phyloP scores from a whole-genome alignment of 345 rosid genomes.

The Citrus sinensis region DNA sequence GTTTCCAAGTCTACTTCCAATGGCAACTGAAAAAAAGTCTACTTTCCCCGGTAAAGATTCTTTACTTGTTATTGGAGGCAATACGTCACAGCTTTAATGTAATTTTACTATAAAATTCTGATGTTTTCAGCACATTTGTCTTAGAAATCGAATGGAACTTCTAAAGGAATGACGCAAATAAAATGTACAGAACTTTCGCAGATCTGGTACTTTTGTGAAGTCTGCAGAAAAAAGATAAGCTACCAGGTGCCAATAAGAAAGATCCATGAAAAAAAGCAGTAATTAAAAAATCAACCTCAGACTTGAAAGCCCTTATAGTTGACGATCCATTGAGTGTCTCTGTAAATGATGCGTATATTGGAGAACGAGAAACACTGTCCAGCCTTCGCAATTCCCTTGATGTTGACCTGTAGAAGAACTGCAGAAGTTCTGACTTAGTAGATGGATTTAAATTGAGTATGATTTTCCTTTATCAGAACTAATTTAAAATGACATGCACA shows the following conservation, averaged over 20 bases:
- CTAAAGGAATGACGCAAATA: not conserved
- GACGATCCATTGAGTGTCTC: conserved; percentile 93
- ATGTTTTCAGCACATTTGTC: not conserved
- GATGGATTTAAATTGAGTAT: not conserved
- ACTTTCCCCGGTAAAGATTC: not conserved
- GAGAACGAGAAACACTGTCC: conserved; percentile 92
- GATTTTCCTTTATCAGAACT: not conserved
- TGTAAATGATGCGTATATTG: conserved; percentile 81
- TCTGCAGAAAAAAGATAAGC: not conserved
- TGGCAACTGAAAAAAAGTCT: not conserved
- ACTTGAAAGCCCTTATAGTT: conserved; percentile 82
- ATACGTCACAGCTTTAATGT: not conserved
- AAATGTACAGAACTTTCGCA: not conserved
- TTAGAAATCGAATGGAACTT: conserved; percentile 1
- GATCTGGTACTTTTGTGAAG: not conserved
- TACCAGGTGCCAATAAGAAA: not conserved
- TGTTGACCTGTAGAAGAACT: conserved; percentile 96
- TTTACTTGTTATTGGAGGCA: not conserved
- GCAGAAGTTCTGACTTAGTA: conserved; percentile 32
- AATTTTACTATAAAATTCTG: not conserved
- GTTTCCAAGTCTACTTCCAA: not conserved
- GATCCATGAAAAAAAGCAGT: not conserved
- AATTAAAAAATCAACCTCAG: conserved; percentile 51
- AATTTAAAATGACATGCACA: not conserved
- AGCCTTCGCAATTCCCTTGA: conserved; percentile 90